Evolutionary conservation across 345 rosid genomes (phyloP), one percentile per base, ranked within the genome.

Genomic region (Rhizophora mangle): DNA sequence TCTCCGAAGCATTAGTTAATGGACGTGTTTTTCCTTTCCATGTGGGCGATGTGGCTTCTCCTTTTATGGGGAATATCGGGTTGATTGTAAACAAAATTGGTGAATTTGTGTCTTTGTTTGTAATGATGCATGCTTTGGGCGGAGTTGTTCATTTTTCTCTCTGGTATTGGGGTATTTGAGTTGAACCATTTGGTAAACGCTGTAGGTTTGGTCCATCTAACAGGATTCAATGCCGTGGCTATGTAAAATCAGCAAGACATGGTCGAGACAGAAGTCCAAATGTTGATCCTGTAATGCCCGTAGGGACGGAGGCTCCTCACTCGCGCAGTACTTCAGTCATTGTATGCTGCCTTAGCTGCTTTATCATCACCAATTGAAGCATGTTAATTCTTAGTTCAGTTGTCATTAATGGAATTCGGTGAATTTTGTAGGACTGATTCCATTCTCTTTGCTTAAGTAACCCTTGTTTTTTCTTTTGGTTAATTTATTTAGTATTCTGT

Each of bases 221-320:
- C 71, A 74, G 82, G 68, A 76, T 76, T 67, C 96, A 84, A 69
- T 75, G 87, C 30, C 75, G 74, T 70, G 78, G 77, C 79, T 87
- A 77, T 82, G 43, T 73, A 46, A 85, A 83, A 73, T 81, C 93
- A 27, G 65, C 88, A 65, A 76, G 82, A 60, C 68, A 72, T 29
- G 31, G 63, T 68, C 27, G 70, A 62, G 78, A 59, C 66, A 73
- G 31, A 24, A 10, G 60, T 68, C 76, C 60, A 46, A 22, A 32
- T 61, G 71, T 13, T 73, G 63, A 51, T 60, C 83, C 73, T 32
- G 21, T 83, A 64, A 51, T 76, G 31, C 64, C 63, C 43, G 49
- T 54, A 20, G 84, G 85, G 80, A 43, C 83, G 22, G 77, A 60
- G 76, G 62, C 82, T 75, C 47, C 86, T 78, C 86, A 69, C 63